A percentile compares a stretch with the other conserved stretches of the same genome.
phyloP scores from a whole-genome alignment of 106 monocot species.

The Dioscorea dumetorum region DNA sequence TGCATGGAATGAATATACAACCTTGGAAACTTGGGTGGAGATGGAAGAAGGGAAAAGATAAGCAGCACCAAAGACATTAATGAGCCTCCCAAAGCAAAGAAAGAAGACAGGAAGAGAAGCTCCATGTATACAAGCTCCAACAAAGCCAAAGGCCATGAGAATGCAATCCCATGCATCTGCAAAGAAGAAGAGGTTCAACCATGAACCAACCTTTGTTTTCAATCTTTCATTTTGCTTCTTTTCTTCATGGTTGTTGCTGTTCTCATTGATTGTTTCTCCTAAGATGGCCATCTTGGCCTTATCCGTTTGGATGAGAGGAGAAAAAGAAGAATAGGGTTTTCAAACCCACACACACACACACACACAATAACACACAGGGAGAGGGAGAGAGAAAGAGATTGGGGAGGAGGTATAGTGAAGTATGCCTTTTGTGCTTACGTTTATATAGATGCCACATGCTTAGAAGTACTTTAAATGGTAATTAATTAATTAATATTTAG shows the following conservation, averaged over 20 bases:
- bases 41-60: slow-evolving; percentile 29
- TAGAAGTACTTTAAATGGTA: too few relatives aligned
- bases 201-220: not conserved
- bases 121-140: slow-evolving; percentile 32
- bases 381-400: too few relatives aligned
- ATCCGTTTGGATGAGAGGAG: too few relatives aligned
- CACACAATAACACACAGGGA: too few relatives aligned
- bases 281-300: too few relatives aligned
- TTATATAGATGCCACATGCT: too few relatives aligned
- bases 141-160: slow-evolving; percentile 4
- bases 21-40: slow-evolving; percentile 23
- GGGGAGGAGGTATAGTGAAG: too few relatives aligned
- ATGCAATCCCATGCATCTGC: not conserved
- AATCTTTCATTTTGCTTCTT: not conserved
- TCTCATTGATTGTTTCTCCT: too few relatives aligned
- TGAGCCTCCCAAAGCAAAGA: slow-evolving; percentile 40
- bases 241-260: not conserved
- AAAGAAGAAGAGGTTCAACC: not conserved
- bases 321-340: too few relatives aligned
- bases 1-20: not conserved
- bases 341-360: too few relatives aligned
- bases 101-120: slow-evolving; percentile 39
- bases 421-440: too few relatives aligned
- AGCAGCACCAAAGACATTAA: slow-evolving; percentile 35
- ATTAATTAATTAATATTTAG: too few relatives aligned